A percentile compares a stretch with the other conserved stretches of the same genome.
phyloP scores from a whole-genome alignment of 2,329 filamentous ascomycete species.

The Aureobasidium sp. region DNA sequence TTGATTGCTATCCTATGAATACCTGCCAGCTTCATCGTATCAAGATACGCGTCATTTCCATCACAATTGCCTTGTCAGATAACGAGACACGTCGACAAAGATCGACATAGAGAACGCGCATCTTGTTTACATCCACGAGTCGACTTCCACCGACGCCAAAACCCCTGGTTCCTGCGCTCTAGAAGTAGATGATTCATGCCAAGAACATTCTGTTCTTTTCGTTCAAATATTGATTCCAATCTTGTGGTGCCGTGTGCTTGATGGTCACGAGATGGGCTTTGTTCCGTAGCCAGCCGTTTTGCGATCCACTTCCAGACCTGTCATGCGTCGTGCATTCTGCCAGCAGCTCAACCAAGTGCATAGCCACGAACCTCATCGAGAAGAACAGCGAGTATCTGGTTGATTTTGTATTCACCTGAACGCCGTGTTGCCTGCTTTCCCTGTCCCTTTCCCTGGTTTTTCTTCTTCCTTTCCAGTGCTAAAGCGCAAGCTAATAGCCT shows the following conservation, averaged over 20 bases:
- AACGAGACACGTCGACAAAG: slow-evolving; percentile 1
- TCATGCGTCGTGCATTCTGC: slow-evolving; percentile 6
- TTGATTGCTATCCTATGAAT: not conserved
- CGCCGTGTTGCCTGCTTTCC: not conserved
- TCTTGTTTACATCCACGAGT: not conserved
- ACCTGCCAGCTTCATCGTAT: not conserved
- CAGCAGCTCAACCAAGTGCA: not conserved
- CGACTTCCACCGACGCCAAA: not conserved
- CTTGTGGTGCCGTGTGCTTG: slow-evolving; percentile 1
- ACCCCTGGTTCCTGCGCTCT: not conserved
- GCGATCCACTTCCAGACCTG: slow-evolving; percentile 13
- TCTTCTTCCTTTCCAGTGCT: not conserved
- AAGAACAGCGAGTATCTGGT: not conserved
- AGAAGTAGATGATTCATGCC: slow-evolving; percentile 8
- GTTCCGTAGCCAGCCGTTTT: slow-evolving; percentile 7
- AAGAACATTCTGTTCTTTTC: not conserved
- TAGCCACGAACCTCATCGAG: not conserved
- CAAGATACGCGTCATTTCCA: not conserved
- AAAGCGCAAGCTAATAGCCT: not conserved
- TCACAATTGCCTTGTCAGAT: not conserved
- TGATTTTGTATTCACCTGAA: not conserved
- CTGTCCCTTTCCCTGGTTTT: not conserved
- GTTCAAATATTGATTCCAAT: not conserved
- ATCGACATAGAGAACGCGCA: slow-evolving; percentile 1
- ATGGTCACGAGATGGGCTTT: slow-evolving; percentile 6